These are phyloP conservation scores for Trichoderma endophyticum DNA, from an alignment of 2,329 filamentous ascomycete genomes.

Conservation along the genomic window DNA sequence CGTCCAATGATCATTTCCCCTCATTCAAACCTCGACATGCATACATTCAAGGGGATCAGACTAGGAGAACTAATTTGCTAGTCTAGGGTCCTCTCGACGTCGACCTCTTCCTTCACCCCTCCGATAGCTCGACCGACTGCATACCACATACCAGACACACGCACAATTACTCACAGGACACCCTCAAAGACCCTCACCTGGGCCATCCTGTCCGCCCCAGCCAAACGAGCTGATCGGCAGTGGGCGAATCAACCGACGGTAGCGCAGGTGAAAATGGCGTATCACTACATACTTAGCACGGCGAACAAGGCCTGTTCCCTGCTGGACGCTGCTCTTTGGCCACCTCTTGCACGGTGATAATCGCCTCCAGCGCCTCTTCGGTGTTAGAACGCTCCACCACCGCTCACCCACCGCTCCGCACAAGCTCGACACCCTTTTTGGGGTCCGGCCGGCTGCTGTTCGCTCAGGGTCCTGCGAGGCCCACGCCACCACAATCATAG, in stretches of 20 bases:
- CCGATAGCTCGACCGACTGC: background rate
- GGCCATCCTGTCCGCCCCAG: background rate
- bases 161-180: background rate
- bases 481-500: slow-evolving; percentile 9
- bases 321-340: background rate
- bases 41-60: background rate
- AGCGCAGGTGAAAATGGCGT: slow-evolving; percentile 16
- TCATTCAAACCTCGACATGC: background rate
- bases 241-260: slow-evolving; percentile 15
- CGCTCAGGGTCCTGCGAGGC: slow-evolving; percentile 15
- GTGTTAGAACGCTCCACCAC: background rate
- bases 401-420: slow-evolving; percentile 8
- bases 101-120: background rate
- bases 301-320: slow-evolving; percentile 16
- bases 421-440: slow-evolving; percentile 3
- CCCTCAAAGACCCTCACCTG: background rate
- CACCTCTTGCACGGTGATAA: background rate
- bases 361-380: background rate
- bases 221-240: slow-evolving; percentile 17
- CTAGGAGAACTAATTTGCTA: background rate
- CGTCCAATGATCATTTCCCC: background rate
- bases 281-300: background rate
- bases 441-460: background rate
- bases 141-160: background rate
- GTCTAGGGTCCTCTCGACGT: background rate